A percentile compares a stretch with the other conserved stretches of the same genome.
These are phyloP conservation scores for Debaryomycetaceae sp. DNA, from an alignment of 1,139 yeast genomes.

Conservation along the genomic window DNA sequence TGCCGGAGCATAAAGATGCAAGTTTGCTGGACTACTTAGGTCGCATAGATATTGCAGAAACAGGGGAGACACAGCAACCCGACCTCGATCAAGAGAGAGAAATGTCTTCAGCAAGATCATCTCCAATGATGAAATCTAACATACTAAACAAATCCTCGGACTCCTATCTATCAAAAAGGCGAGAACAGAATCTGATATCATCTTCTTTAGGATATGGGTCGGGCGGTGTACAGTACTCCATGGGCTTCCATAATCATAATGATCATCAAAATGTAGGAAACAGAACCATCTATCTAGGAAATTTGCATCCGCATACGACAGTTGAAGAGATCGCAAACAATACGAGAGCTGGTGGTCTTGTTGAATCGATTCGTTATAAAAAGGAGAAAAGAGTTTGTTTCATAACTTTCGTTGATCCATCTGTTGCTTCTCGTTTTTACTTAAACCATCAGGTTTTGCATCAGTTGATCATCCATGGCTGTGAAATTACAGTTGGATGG, in stretches of 20 bases:
- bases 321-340: conserved; percentile 50
- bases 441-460: conserved; percentile 45
- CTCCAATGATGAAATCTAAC: background rate
- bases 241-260: background rate
- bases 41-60: background rate
- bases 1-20: background rate
- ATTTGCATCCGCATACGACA: conserved; percentile 42
- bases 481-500: conserved; percentile 46
- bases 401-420: conserved; percentile 43
- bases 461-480: conserved; percentile 45
- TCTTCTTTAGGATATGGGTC: background rate
- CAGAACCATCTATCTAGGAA: conserved; percentile 43
- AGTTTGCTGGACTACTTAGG: background rate
- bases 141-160: background rate
- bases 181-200: background rate
- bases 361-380: conserved; percentile 36
- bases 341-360: conserved; percentile 47
- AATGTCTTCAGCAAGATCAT: background rate
- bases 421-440: conserved; percentile 39
- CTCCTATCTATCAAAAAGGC: background rate
- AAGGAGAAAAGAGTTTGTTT: conserved; percentile 42
- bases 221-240: background rate
- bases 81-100: background rate
- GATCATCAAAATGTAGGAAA: conserved; percentile 33
- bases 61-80: background rate